These are phyloP conservation scores for Colletotrichum sidae DNA, from an alignment of 2,329 filamentous ascomycete genomes.

Conservation along the genomic window DNA sequence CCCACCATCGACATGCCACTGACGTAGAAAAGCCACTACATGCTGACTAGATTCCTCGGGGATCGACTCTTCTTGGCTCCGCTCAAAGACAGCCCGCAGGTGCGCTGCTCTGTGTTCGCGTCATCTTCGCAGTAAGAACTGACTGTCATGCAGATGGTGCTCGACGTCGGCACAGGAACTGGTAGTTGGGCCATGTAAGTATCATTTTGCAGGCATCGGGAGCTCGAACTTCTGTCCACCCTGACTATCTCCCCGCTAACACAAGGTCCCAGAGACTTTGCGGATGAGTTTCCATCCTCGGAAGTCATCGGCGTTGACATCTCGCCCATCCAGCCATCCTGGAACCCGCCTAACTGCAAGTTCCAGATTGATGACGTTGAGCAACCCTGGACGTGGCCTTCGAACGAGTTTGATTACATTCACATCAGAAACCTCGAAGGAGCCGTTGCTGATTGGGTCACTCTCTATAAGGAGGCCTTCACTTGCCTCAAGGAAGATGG, in stretches of 20 bases:
- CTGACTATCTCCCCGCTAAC: too few relatives aligned
- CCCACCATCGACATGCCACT: background rate
- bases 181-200: background rate
- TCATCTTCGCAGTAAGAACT: background rate
- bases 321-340: constrained; percentile 66
- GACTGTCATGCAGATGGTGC: background rate
- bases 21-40: background rate
- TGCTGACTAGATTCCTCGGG: background rate
- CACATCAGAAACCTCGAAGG: constrained; percentile 66
- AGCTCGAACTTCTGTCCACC: too few relatives aligned
- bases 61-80: background rate
- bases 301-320: constrained; percentile 65
- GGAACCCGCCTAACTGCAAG: constrained; percentile 65
- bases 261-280: constrained; percentile 55
- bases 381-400: constrained; percentile 56
- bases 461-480: constrained; percentile 59
- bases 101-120: background rate
- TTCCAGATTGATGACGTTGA: constrained; percentile 73
- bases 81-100: background rate
- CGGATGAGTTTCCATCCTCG: constrained; percentile 54
- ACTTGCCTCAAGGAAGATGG: constrained; percentile 63
- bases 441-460: constrained; percentile 62
- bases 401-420: constrained; percentile 66
- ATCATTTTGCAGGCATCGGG: too few relatives aligned
- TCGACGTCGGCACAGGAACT: background rate